Percentiles rank a stretch among this genome's conserved stretches.
These are phyloP conservation scores for Starmerella vaccinii DNA, from an alignment of 805 yeast genomes.

Conservation along the genomic window DNA sequence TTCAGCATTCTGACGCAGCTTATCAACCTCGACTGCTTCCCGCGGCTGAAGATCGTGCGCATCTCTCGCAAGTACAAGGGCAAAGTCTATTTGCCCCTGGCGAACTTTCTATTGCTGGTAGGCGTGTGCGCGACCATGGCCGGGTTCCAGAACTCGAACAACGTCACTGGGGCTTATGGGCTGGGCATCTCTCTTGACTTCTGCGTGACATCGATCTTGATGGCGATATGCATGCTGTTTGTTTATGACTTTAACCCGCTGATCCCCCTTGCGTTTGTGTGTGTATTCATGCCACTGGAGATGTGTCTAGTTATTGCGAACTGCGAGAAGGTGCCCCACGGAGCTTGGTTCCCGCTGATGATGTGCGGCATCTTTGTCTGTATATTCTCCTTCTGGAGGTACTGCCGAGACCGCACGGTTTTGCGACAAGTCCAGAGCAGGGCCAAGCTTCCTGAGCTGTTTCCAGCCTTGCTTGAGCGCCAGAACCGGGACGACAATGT, in stretches of 20 bases:
- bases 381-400: conserved; percentile 41
- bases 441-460: conserved; percentile 12
- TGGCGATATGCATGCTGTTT: conserved; percentile 38
- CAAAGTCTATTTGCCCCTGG: conserved; percentile 43
- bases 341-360: conserved; percentile 54
- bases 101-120: conserved; percentile 43
- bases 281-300: conserved; percentile 42
- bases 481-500: not conserved
- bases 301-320: conserved; percentile 39
- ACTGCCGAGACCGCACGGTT: conserved; percentile 32
- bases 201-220: conserved; percentile 41
- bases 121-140: conserved; percentile 44
- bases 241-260: conserved; percentile 36
- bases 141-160: conserved; percentile 41
- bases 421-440: conserved; percentile 10
- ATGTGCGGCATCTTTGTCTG: conserved; percentile 34
- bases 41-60: conserved; percentile 39
- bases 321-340: conserved; percentile 43
- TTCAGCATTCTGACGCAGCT: conserved; percentile 45
- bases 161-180: conserved; percentile 52
- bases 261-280: conserved; percentile 32
- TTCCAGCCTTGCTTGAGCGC: conserved; percentile 1
- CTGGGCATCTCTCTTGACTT: conserved; percentile 49
- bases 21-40: conserved; percentile 46
- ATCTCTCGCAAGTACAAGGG: conserved; percentile 40